Percentiles rank a stretch among this genome's conserved stretches.
phyloP scores from a whole-genome alignment of 1,139 yeast species.

The Nakaseomyces glabratus region DNA sequence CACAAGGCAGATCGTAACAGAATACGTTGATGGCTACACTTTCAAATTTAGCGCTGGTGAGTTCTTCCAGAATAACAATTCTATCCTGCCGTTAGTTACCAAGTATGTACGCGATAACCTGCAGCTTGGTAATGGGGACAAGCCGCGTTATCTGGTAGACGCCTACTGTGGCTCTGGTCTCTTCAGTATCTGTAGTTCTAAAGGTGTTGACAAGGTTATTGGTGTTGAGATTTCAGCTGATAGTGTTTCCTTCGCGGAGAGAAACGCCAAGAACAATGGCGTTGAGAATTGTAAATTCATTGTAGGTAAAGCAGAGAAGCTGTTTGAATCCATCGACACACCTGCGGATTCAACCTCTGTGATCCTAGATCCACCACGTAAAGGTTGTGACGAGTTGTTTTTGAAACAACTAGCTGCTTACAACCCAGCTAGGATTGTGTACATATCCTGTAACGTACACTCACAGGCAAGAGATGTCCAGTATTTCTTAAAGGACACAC shows the following conservation, averaged over 20 bases:
- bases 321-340: slow-evolving; percentile 67
- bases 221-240: slow-evolving; percentile 95
- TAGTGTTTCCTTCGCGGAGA: slow-evolving; percentile 76
- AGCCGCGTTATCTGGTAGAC: slow-evolving; percentile 63
- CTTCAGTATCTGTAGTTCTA: slow-evolving; percentile 78
- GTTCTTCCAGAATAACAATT: slow-evolving; percentile 91
- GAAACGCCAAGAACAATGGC: slow-evolving; percentile 68
- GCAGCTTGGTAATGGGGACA: slow-evolving; percentile 37
- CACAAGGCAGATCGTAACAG: slow-evolving; percentile 71
- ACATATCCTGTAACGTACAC: slow-evolving; percentile 94
- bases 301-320: slow-evolving; percentile 86
- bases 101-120: slow-evolving; percentile 68
- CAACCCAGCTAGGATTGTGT: slow-evolving; percentile 77
- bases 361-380: slow-evolving; percentile 92
- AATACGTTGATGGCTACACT: slow-evolving; percentile 60
- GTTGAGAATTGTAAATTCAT: slow-evolving; percentile 73
- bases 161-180: slow-evolving; percentile 97
- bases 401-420: slow-evolving; percentile 76
- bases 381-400: slow-evolving; percentile 88
- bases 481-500: slow-evolving; percentile 63
- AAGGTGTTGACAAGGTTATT: slow-evolving; percentile 68
- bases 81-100: slow-evolving; percentile 77
- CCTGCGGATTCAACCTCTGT: slow-evolving; percentile 75
- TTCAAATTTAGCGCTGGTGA: slow-evolving; percentile 91
- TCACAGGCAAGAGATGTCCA: slow-evolving; percentile 93